Conservation (phyloP, 2,329 filamentous ascomycete species). For the Cyphellophora europaea region DNA sequence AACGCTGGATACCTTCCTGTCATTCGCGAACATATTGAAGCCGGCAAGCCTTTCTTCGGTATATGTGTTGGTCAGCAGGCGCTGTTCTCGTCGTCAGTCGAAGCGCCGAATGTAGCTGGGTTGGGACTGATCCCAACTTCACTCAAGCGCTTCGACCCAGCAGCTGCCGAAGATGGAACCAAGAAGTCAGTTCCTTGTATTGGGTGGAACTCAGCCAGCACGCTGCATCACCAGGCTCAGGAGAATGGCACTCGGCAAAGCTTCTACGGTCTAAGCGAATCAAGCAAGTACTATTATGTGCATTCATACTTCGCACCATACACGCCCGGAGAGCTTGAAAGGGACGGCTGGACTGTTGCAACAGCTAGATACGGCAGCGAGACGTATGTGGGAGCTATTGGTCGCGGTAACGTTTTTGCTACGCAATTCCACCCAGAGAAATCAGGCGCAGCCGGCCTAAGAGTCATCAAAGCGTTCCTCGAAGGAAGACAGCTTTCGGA, state of each 20-base stretch:
- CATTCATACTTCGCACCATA: conserved; percentile 88
- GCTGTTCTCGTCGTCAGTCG: conserved; percentile 75
- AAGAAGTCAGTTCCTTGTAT: conserved; percentile 80
- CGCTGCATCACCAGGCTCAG: conserved; percentile 29
- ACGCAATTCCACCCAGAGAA: conserved; percentile 99
- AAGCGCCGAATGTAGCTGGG: conserved; percentile 63
- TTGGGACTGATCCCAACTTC: conserved; percentile 63
- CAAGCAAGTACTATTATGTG: conserved; percentile 97
- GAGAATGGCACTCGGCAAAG: conserved; percentile 28
- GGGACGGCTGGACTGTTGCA: conserved; percentile 82
- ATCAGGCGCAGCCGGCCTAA: conserved; percentile 78
- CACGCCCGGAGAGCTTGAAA: conserved; percentile 61
- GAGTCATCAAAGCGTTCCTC: conserved; percentile 77
- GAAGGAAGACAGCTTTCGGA: conserved; percentile 52
- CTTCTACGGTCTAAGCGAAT: conserved; percentile 69
- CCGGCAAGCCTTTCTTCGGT: conserved; percentile 95
- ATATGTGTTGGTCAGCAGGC: conserved; percentile 94
- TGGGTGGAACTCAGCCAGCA: conserved; percentile 89
- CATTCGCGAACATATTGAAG: conserved; percentile 69
- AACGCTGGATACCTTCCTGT: conserved; percentile 76
- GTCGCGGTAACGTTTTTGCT: conserved; percentile 73
- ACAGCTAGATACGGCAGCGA: conserved; percentile 80
- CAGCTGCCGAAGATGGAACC: conserved; percentile 8
- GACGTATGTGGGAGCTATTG: conserved; percentile 84
- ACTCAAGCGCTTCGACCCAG: conserved; percentile 63